Evolutionary conservation across 2,329 filamentous ascomycete genomes (phyloP), one percentile per base, ranked within the genome.

Genomic region (Cryphonectria radicalis): DNA sequence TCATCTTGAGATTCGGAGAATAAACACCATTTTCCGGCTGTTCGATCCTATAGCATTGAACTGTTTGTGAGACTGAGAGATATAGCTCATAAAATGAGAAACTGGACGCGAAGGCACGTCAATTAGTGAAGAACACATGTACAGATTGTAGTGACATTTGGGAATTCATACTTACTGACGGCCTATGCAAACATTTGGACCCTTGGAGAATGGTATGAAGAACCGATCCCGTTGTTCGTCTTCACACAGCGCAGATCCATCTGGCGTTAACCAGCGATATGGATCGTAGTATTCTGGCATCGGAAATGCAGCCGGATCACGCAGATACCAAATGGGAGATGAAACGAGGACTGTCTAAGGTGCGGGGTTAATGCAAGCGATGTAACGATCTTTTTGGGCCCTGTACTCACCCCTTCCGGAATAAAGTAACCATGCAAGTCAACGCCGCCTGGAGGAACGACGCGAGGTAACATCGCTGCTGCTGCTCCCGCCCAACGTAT

Each of bases 131-230:
- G 37, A 10, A 17, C 8, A 37, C 50, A 14, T 64, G 3, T 28
- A 7, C 6, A n/a, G 17, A 10, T 14, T 13, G 11, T 40, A 13
- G 46, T 13, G 5, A 60, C 1, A 35, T 17, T 7, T 25, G 5
- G 1, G 46, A 42, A 40, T 40, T 13, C 1, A 11, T 7, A 70
- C 78, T 75, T 70, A 78, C 77, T 78, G 77, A 1, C 73, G 67
- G 13, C 77, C 76, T 25, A 79, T 77, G 43, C 78, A 79, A 8
- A 76, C 69, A 28, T 77, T 77, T 0, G 77, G 70, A 0, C 78
- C 77, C 53, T 77, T 76, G 0, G 77, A 79, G 13, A 79, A 79
- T 1, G 77, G 76, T 4, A 79, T 73, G 11, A 78, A 79, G 53
- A 75, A 78, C 2, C 68, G 73, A 70, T 79, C 78, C 19, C 76